Evolutionary conservation across 2,329 filamentous ascomycete species (phyloP), one percentile per base, ranked within the genome.

Genomic region (Pseudogymnoascus sp.): DNA sequence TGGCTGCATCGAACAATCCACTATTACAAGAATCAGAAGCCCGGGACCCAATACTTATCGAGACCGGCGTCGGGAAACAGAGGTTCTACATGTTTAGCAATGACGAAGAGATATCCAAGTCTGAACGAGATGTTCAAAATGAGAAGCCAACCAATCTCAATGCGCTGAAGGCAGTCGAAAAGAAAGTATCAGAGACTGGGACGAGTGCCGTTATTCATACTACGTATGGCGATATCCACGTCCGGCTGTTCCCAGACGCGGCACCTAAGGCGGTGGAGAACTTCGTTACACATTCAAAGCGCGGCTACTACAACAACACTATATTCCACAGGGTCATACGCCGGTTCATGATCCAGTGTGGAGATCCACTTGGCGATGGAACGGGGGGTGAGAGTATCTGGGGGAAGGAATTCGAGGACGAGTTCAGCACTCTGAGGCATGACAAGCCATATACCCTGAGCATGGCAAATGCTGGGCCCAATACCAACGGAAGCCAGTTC

Each of bases 11-110:
- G 35, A 89, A 85, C 70, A 99, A 99, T 73, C 95, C 96, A 0
- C 82, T 99, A 0, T 83, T 99, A 2, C 90, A 95, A 72, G 93
- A 97, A 78, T 91, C 95, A 1, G 93, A 97, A 76, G 85, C 87
- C 19, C 84, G 93, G 65, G 95, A 99, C 73, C 93, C 96, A 0
- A 93, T 97, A 72, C 80, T 99, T 7, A 83, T 96, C 50, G 83
- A 85, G 9, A 97, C 95, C 0, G 93, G 88, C 0, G 88, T 90
- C 53, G 89, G 88, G 66, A 97, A 96, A 77, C 85, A 89, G 29
- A 89, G 96, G 42, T 99, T 99, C 78, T 99, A 97, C 82, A 92
- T 97, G 86, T 99, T 97, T 76, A 96, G 91, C 37, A 96, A 97
- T 74, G 90, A 96, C 40, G 84, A 88, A 38, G 89, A 91, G 23